Evolutionary conservation across 1,284 basidiomycete species (phyloP).

Genomic region (Tylopilus sp.): DNA sequence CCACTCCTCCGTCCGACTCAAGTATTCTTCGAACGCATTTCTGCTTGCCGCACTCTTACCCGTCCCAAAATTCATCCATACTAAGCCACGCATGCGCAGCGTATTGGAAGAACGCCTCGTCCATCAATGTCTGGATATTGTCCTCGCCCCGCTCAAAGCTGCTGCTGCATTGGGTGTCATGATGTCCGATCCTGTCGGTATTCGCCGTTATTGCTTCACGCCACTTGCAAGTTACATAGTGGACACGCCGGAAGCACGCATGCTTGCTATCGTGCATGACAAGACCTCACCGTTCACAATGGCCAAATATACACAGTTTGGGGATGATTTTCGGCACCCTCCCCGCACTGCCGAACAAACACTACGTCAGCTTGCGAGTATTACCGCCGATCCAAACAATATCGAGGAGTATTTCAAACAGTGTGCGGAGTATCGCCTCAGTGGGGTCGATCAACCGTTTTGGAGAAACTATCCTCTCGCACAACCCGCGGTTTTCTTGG

Average conservation of each 20-base stretch:
- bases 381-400: background rate
- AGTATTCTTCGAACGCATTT: conserved; percentile 42
- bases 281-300: conserved; percentile 12
- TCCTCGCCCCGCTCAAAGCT: conserved; percentile 32
- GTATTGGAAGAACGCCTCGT: conserved; percentile 43
- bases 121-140: too few species aligned
- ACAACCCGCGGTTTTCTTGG: conserved; percentile 10
- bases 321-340: background rate
- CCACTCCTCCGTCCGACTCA: conserved; percentile 41
- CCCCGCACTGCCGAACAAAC: conserved; percentile 19
- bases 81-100: conserved; percentile 10
- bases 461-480: conserved; percentile 9
- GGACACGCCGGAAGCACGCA: conserved; percentile 4
- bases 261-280: conserved; percentile 14
- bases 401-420: conserved; percentile 10
- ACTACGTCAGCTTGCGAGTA: conserved; percentile 20
- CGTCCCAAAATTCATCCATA: conserved; percentile 37
- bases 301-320: conserved; percentile 13
- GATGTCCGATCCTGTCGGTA: conserved; percentile 42
- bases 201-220: conserved; percentile 7
- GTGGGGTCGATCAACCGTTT: conserved; percentile 6
- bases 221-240: conserved; percentile 2
- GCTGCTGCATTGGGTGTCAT: conserved; percentile 36
- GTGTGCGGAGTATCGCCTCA: conserved; percentile 15
- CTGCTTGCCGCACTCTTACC: conserved; percentile 45